These are phyloP conservation scores for Hypocreales sp. DNA, from an alignment of 2,329 filamentous ascomycete species.

Conservation along the genomic window DNA sequence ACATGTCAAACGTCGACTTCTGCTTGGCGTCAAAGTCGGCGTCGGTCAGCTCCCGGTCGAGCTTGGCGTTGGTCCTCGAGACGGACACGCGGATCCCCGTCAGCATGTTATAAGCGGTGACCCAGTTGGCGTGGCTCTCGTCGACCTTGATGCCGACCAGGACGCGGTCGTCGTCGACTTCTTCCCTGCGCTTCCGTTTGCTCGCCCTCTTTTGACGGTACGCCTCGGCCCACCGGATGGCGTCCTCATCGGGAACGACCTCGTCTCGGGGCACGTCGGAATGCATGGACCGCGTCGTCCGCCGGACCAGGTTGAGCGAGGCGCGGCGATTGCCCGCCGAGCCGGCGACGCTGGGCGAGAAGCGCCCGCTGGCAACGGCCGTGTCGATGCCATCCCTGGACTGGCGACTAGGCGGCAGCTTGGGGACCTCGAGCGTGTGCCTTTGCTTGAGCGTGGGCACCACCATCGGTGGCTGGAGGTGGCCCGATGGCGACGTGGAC, in stretches of 20 bases:
- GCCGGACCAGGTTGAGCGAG: constrained; percentile 69
- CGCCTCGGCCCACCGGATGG: constrained; percentile 80
- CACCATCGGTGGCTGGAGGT: constrained; percentile 27
- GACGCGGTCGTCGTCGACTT: constrained; percentile 85
- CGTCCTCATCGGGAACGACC: constrained; percentile 74
- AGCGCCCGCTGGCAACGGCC: constrained; percentile 59
- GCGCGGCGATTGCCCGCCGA: constrained; percentile 50
- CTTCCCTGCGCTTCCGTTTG: constrained; percentile 68
- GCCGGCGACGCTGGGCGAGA: constrained; percentile 50
- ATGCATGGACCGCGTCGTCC: constrained; percentile 71
- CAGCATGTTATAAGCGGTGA: constrained; percentile 98
- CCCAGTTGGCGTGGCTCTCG: constrained; percentile 92
- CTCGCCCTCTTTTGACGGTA: constrained; percentile 84
- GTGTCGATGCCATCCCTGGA: constrained; percentile 60
- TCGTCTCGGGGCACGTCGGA: constrained; percentile 78
- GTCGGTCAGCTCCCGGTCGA: constrained; percentile 78
- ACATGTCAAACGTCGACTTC: constrained; percentile 99
- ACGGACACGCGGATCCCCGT: constrained; percentile 96
- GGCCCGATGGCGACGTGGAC: constrained; percentile 30
- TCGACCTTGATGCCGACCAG: constrained; percentile 96
- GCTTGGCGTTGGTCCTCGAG: constrained; percentile 89
- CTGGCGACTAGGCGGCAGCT: constrained; percentile 43
- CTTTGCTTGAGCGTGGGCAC: constrained; percentile 56
- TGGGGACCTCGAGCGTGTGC: constrained; percentile 80
- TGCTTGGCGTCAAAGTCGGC: constrained; percentile 88